Evolutionary conservation across 352 stramenopile genomes (phyloP), one percentile per base, ranked within the genome.

Genomic region (Phytopythium litorale): DNA sequence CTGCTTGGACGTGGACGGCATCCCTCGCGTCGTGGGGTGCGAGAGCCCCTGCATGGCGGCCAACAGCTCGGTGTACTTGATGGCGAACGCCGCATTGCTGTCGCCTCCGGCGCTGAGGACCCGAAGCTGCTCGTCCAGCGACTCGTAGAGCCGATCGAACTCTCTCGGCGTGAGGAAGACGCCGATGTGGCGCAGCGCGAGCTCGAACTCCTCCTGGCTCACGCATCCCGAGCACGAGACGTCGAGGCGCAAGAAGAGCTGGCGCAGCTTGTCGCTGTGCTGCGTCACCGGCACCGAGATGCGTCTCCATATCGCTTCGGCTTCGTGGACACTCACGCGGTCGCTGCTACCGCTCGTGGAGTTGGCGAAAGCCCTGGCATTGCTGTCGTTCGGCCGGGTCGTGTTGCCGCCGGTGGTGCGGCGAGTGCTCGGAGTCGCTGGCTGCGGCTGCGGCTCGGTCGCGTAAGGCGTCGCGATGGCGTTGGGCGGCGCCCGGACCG

Each of bases 231-330:
- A 76, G 62, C 79, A 87, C 64, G 76, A 73, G 19, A 93, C 81
- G 56, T 93, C 84, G 76, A 93, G 91, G 37, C 88, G 89, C 38
- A 88, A 75, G 58, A 89, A 93, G 56, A 93, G 81, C 53, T 89
- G 79, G 30, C 71, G 70, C 25, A 91, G 72, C 28, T 93, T 93
- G 54, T 90, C 84, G 38, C 79, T 66, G 25, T 72, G 78, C 53
- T 83, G 67, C 7, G 66, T 62, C 12, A 90, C 74, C 2, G 73
- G 59, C 38, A 81, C 74, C n/a, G 71, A 63, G 45, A 92, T 75
- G 30, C 80, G 76, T 7, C 84, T 67, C 77, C 75, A 89, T 51
- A 92, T 71, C 12, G 65, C 61, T 48, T 88, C 81, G 7, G 68
- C 78, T 37, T 91, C 82, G 25, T 51, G 56, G 19, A 42, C 43